Evolutionary conservation across 108 stramenopile genomes (phyloP), one percentile per base, ranked within the genome.

Genomic region (Skeletonema grethae): DNA sequence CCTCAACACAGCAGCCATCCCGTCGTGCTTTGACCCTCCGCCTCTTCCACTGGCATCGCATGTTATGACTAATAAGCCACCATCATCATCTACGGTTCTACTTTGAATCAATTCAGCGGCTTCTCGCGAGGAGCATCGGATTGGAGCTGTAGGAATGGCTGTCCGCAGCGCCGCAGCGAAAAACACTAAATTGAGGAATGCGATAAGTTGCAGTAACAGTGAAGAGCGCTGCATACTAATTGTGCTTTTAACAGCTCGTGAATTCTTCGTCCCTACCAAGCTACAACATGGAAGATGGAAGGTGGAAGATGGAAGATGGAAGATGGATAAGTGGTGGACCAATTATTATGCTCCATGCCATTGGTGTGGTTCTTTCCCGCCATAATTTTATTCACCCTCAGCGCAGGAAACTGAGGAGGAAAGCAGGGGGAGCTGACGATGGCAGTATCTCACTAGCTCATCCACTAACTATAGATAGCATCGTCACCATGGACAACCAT

Each of bases 11-110:
- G 76, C 57, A 15, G 76, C 69, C 13, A 77, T 22, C 7, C 76
- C 76, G 48, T 77, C 76, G 34, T 77, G 76, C 41, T 77, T 77
- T 48, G 76, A 77, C 22, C 76, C 76, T 5, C 76, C 76, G 31
- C 76, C 76, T 60, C 76, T 63, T 50, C 76, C 76, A 45, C 62
- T 64, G 18, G 76, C 76, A 53, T 77, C 76, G 29, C 69, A 70
- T 13, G 76, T 65, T 31, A 77, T 70, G 7, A 77, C 48, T 22
- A 77, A 59, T 13, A 77, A 57, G 18, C 50, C 50, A 55, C 64
- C 6, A 5, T 9, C 50, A 61, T 77, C 76, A 7, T 29, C 3
- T 4, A 61, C 24, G 5, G 74, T 32, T 36, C 57, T 46, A 61
- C 61, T 70, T 46, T 43, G 46, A 22, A 70, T 70, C 2, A 77